These are phyloP conservation scores for Rostrohypoxylon terebratum DNA, from an alignment of 495 filamentous ascomycete genomes.

Conservation along the genomic window DNA sequence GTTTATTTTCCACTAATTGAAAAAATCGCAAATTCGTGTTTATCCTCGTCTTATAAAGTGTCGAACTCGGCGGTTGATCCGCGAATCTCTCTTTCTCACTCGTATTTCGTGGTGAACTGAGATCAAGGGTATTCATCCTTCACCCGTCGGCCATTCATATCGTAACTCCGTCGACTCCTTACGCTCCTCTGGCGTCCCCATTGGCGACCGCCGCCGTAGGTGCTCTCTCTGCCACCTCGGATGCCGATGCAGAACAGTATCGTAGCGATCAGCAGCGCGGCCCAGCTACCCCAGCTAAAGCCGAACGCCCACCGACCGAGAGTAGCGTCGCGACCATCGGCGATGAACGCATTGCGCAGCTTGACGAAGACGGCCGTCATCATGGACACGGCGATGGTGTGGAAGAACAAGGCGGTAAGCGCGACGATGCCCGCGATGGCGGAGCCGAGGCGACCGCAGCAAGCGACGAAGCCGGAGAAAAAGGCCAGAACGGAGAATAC, in stretches of 20 bases:
- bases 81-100: background rate
- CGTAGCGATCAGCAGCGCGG: constrained; percentile 75
- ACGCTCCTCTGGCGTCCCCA: constrained; percentile 53
- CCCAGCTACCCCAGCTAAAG: constrained; percentile 86
- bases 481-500: constrained; percentile 69
- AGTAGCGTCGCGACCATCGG: constrained; percentile 65
- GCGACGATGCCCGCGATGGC: constrained; percentile 56
- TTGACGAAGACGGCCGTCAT: constrained; percentile 76
- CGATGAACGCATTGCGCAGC: constrained; percentile 76
- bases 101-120: background rate
- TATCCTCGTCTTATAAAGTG: background rate
- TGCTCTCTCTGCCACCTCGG: constrained; percentile 25
- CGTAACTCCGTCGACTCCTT: constrained; percentile 56
- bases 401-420: constrained; percentile 57
- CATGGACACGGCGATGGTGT: constrained; percentile 59
- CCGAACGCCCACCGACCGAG: constrained; percentile 81
- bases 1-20: background rate
- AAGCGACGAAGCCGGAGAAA: constrained; percentile 64
- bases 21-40: background rate
- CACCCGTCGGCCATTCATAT: constrained; percentile 62
- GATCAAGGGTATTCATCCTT: constrained; percentile 74
- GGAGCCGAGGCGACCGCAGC: constrained; percentile 61
- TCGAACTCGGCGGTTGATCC: background rate
- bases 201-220: constrained; percentile 34
- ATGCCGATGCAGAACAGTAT: constrained; percentile 74